These are phyloP conservation scores for Cephalotrichum gorgonifer DNA, from an alignment of 2,329 filamentous ascomycete genomes.

Conservation along the genomic window DNA sequence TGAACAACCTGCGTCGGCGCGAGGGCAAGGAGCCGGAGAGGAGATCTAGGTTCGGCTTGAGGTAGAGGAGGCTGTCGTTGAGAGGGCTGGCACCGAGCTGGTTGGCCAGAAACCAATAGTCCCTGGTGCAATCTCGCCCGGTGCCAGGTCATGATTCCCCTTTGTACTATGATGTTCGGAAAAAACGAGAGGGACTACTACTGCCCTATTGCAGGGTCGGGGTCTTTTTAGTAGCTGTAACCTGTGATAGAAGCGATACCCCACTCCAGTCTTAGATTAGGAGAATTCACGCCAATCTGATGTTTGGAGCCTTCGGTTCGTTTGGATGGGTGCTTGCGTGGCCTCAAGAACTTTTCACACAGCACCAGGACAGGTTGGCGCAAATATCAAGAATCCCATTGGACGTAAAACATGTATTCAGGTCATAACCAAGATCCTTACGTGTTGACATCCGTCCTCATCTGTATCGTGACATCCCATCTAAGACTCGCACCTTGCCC, in stretches of 20 bases:
- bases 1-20: slow-evolving; percentile 78
- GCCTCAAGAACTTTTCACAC: too few relatives aligned
- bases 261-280: slow-evolving; percentile 1
- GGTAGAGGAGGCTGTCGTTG: not conserved
- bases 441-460: slow-evolving; percentile 30
- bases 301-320: not conserved
- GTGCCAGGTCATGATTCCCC: too few relatives aligned
- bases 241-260: slow-evolving; percentile 3
- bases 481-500: slow-evolving; percentile 66
- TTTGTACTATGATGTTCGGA: too few relatives aligned
- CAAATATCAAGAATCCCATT: too few relatives aligned
- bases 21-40: slow-evolving; percentile 32
- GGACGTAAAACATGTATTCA: not conserved
- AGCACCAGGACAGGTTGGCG: too few relatives aligned
- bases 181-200: too few relatives aligned
- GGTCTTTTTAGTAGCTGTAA: not conserved
- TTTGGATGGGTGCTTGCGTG: slow-evolving; percentile 8
- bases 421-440: not conserved
- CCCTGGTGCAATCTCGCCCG: too few relatives aligned
- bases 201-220: too few relatives aligned
- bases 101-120: too few relatives aligned
- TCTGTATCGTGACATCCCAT: slow-evolving; percentile 91
- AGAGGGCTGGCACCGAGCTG: too few relatives aligned
- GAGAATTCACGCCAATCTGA: not conserved
- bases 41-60: slow-evolving; percentile 7